phyloP scores from a whole-genome alignment of 306 rosid species.

The Vigna trinervia region DNA sequence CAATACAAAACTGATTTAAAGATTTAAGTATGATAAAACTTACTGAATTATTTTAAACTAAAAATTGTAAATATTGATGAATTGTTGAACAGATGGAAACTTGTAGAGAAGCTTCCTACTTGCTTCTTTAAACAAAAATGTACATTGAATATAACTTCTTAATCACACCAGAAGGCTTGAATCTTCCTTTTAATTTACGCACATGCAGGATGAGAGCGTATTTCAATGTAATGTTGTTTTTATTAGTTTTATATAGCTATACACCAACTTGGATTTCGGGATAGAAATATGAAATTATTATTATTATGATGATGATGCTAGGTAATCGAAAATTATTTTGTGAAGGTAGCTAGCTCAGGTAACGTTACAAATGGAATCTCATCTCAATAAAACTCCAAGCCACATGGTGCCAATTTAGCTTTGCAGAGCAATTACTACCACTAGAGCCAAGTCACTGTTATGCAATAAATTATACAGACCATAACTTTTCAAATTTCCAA shows the following conservation, averaged over 20 bases:
- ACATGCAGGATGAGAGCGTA: slow-evolving; percentile 19
- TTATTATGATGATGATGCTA: not conserved
- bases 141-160: slow-evolving; percentile 9
- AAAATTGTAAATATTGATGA: not conserved
- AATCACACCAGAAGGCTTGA: not conserved
- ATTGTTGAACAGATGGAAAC: not conserved
- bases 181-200: slow-evolving; percentile 35
- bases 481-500: slow-evolving; percentile 49
- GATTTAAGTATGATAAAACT: no score
- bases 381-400: slow-evolving; percentile 44
- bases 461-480: slow-evolving; percentile 31
- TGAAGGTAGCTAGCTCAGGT: not conserved
- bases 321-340: slow-evolving; percentile 3
- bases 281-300: not conserved
- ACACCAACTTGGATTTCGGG: slow-evolving; percentile 18
- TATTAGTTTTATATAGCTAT: not conserved
- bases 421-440: slow-evolving; percentile 50
- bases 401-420: slow-evolving; percentile 47
- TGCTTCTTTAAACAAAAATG: slow-evolving; percentile 38
- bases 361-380: slow-evolving; percentile 51
- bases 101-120: slow-evolving; percentile 16
- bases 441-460: slow-evolving; percentile 35
- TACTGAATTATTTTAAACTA: not conserved
- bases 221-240: not conserved
- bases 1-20: no score